Percentiles rank a stretch among this genome's conserved stretches.
Evolutionary conservation across 257 asterid genomes (phyloP).

Genomic region (Prunella vulgaris): DNA sequence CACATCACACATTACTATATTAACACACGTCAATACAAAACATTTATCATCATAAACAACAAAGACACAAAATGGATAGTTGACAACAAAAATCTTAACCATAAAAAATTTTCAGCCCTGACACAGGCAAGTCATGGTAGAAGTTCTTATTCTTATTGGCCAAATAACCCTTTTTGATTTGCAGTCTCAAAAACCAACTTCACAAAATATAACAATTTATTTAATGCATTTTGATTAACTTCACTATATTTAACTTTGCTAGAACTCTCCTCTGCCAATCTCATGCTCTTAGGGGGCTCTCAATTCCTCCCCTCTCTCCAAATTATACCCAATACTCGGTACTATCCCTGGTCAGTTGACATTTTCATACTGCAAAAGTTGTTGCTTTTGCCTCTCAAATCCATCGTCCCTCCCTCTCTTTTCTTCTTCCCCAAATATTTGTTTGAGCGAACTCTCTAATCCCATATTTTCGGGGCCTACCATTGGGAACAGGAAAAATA

Average conservation of each 20-base stretch:
- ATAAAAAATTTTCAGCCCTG: slow-evolving; percentile 49
- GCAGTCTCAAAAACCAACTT: slow-evolving; percentile 61
- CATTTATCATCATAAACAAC: slow-evolving; percentile 6
- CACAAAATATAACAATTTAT: slow-evolving; percentile 59
- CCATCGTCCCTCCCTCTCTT: slow-evolving; percentile 59
- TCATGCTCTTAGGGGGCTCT: slow-evolving; percentile 55
- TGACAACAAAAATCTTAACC: slow-evolving; percentile 17
- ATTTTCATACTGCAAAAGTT: slow-evolving; percentile 82
- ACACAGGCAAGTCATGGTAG: slow-evolving; percentile 66
- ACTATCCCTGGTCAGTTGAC: slow-evolving; percentile 52
- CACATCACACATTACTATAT: background rate
- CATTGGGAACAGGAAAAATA: slow-evolving; percentile 33
- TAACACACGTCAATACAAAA: background rate
- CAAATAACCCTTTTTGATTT: slow-evolving; percentile 50
- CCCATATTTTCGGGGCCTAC: slow-evolving; percentile 40
- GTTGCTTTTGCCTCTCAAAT: slow-evolving; percentile 83
- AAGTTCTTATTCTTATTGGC: slow-evolving; percentile 79
- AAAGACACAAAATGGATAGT: background rate
- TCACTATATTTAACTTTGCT: slow-evolving; percentile 46
- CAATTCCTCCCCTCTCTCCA: slow-evolving; percentile 46
- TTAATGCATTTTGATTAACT: slow-evolving; percentile 56
- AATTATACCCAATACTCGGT: slow-evolving; percentile 34
- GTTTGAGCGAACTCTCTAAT: slow-evolving; percentile 47
- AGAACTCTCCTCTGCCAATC: slow-evolving; percentile 38
- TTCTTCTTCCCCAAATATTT: slow-evolving; percentile 78